phyloP scores from a whole-genome alignment of 2,329 filamentous ascomycete genomes.

The Apiospora hydei region DNA sequence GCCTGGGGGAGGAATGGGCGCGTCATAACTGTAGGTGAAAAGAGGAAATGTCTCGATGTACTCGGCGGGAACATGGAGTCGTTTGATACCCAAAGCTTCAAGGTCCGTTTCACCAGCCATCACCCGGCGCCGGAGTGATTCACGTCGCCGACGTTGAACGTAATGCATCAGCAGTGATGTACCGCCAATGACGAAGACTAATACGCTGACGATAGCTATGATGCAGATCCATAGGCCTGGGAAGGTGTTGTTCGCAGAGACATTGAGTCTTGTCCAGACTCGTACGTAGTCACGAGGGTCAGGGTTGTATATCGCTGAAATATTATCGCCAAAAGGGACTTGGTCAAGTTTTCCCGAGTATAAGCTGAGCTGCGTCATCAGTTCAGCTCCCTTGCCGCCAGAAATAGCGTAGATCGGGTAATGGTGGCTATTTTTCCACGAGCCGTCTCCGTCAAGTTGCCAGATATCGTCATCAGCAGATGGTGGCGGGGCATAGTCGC shows the following conservation, averaged over 20 bases:
- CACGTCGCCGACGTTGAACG: constrained; percentile 75
- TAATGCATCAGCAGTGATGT: constrained; percentile 80
- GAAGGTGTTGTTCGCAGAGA: constrained; percentile 57
- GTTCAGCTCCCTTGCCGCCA: constrained; percentile 66
- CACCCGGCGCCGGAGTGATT: constrained; percentile 73
- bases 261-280: constrained; percentile 63
- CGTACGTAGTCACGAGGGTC: constrained; percentile 66
- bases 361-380: constrained; percentile 75
- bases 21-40: constrained; percentile 74
- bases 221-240: constrained; percentile 85
- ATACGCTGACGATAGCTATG: constrained; percentile 72
- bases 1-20: constrained; percentile 40
- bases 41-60: constrained; percentile 78
- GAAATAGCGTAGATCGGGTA: constrained; percentile 88
- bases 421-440: constrained; percentile 74
- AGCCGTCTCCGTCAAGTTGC: constrained; percentile 71
- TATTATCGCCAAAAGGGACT: constrained; percentile 64
- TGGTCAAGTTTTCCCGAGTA: constrained; percentile 80
- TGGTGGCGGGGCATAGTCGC: constrained; percentile 68
- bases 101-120: constrained; percentile 82
- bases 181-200: constrained; percentile 70
- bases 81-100: constrained; percentile 84
- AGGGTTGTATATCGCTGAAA: constrained; percentile 61
- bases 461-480: constrained; percentile 69
- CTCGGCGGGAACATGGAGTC: constrained; percentile 76